Evolutionary conservation across 2,329 filamentous ascomycete species (phyloP), one percentile per base, ranked within the genome.

Genomic region (Endoconidiophora laricicola): DNA sequence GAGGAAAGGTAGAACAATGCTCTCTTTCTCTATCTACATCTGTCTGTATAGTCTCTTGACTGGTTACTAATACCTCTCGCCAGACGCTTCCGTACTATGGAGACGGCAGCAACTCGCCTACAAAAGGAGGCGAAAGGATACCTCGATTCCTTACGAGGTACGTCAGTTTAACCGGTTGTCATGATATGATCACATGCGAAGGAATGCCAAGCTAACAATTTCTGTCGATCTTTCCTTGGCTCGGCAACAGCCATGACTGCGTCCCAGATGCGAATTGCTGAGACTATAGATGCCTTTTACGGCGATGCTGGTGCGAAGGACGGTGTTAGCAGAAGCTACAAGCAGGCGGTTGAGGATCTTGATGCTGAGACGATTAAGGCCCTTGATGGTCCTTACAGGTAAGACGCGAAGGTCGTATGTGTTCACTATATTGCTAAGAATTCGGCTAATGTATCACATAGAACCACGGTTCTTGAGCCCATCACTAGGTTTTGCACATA

Each of bases 81-180:
- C 60, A 90, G 90, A 64, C 87, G 91, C 57, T 98, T 94, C 71
- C 83, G 86, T 58, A 95, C 90, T 3, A 95, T 98, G 86, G 91
- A 98, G 66, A 81, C 88, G 4, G 91, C 93, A 14, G 86, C 90
- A 26, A 79, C 86, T 60, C 81, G 90, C 58, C 70, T 98, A 60
- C 91, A 96, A 63, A 96, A 95, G 65, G 91, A 98, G 69, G 88
- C 93, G 46, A 96, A 95, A 67, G 93, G 93, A 50, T 98, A 98
- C 63, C 72, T 98, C 49, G 93, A 98, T 68, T 94, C 87, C 16
- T 72, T 98, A 59, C 79, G 91, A 79, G 85, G 84, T 88, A 59
- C 49, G 56, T 54, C 44, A 14, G 9, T 23, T 3, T 33, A 33
- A 16, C 6, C 38, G 7, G n/a, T 40, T 22, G 23, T 7, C 20